Conservation (phyloP, 805 yeast species). For the Saccharomycopsis sp. region DNA sequence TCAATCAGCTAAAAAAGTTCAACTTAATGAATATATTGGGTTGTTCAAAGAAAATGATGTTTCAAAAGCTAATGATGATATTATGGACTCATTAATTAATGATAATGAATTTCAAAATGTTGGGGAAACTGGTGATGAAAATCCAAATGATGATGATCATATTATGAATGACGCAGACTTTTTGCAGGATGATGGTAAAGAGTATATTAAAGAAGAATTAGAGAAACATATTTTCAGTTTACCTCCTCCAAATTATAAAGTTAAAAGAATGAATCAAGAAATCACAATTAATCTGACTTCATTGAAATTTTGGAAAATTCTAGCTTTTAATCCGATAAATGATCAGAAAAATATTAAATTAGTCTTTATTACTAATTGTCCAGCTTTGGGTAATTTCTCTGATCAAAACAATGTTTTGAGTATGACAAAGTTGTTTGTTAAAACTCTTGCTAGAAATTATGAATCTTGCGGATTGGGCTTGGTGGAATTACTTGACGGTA, state of each 20-base stretch:
- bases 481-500: conserved; percentile 3
- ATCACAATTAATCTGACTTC: conserved; percentile 39
- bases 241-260: conserved; percentile 27
- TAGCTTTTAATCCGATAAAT: conserved; percentile 45
- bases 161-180: conserved; percentile 5
- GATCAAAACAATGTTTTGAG: conserved; percentile 21
- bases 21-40: no score
- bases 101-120: no score
- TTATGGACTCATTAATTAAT: no score
- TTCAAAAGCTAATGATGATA: no score
- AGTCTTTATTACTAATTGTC: conserved; percentile 31
- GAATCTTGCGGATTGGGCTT: conserved; percentile 39
- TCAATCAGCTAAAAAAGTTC: no score
- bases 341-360: conserved; percentile 43
- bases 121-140: no score
- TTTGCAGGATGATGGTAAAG: not conserved
- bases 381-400: conserved; percentile 20
- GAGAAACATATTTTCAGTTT: conserved; percentile 25
- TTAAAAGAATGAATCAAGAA: conserved; percentile 29
- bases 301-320: conserved; percentile 42
- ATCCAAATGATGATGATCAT: conserved; percentile 5
- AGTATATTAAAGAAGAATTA: no score
- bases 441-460: conserved; percentile 33
- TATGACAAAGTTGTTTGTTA: conserved; percentile 29
- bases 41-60: no score